Base-by-base conservation (phyloP, 495 filamentous ascomycete genomes). In the Penicillium macrosclerotiorum region DNA sequence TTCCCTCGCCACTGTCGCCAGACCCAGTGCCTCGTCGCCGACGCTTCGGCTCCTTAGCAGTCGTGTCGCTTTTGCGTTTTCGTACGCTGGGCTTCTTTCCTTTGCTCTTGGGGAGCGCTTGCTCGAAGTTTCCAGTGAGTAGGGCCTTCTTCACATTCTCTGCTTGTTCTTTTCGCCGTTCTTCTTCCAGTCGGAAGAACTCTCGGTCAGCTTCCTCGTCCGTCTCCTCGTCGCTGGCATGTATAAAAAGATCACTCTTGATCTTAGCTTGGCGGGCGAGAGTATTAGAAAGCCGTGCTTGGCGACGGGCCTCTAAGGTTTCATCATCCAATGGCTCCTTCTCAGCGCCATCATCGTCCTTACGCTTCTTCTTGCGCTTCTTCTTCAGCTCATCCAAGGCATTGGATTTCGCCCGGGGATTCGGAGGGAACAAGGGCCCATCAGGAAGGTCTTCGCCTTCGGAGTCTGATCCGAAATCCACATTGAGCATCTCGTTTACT, bases 231-330 rank as follows among this genome's bases (percentile, higher is more conserved):
- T 89, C 87, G 60, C 83, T 88, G 26, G 81, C 79, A 49, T 84
- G 76, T 26, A 98, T 85, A 62, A 81, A 94, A 29, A 92, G 64
- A 14, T 81, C 80, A 59, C 85, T 90, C 74, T 96, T 96, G 63
- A 95, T 88, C 61, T 85, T 85, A 14, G 71, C 71, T 45, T 78
- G 73, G 60, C 88, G 85, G 42, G 82, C 83, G 16, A 78, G 65
- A 49, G 87, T 73, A 33, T 73, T 72, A 32, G 75, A 73, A 38
- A 77, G 63, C 49, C 79, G 78, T n/a, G 74, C 69, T 12, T 72
- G 69, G 8, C 73, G 73, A 27, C 73, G 76, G 25, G 68, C 77
- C 38, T 83, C 78, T 1, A 71, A 54, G 11, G 48, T 64, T 31
- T 67, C 72, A n/a, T 79, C 78, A 19, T 74, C 76, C 4, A 82